Conservation (phyloP, 495 filamentous ascomycete species). For the Penicillium bovifimosum region DNA sequence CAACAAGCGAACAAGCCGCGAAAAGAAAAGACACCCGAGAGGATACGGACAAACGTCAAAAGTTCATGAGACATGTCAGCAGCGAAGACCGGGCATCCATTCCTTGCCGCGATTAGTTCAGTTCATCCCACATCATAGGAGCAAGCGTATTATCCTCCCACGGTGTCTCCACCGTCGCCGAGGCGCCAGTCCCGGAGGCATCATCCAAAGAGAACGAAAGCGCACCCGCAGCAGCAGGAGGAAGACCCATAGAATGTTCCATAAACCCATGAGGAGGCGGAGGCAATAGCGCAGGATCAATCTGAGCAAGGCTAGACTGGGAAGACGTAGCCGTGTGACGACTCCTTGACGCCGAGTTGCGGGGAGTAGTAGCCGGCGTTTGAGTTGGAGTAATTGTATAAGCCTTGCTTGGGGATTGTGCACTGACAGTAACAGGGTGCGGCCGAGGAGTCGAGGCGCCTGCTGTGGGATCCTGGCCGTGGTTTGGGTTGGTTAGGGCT, state of each 20-base stretch:
- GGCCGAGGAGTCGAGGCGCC: slow-evolving; percentile 10
- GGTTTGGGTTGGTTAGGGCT: slow-evolving; percentile 9
- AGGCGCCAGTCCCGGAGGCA: slow-evolving; percentile 12
- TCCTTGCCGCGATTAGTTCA: slow-evolving; percentile 17
- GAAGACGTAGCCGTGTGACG: slow-evolving; percentile 12
- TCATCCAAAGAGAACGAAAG: slow-evolving; percentile 37
- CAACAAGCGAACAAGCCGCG: not conserved
- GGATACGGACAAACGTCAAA: not conserved
- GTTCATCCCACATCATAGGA: slow-evolving; percentile 43
- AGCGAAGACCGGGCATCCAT: not conserved
- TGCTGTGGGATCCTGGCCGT: not conserved
- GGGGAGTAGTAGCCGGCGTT: not conserved
- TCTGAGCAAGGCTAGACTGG: slow-evolving; percentile 13
- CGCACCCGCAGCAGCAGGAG: slow-evolving; percentile 7
- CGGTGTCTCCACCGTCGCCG: slow-evolving; percentile 18
- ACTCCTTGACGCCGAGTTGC: slow-evolving; percentile 8
- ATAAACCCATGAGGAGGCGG: slow-evolving; percentile 26
- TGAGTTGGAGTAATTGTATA: not conserved
- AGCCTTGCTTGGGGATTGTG: slow-evolving; percentile 13
- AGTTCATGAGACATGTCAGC: not conserved
- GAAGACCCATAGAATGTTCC: slow-evolving; percentile 17
- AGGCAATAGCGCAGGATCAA: slow-evolving; percentile 31
- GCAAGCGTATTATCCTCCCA: slow-evolving; percentile 44
- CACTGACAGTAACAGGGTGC: slow-evolving; percentile 1
- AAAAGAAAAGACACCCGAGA: not conserved